Conservation (phyloP, 768 basidiomycete species). For the Russula lepida region DNA sequence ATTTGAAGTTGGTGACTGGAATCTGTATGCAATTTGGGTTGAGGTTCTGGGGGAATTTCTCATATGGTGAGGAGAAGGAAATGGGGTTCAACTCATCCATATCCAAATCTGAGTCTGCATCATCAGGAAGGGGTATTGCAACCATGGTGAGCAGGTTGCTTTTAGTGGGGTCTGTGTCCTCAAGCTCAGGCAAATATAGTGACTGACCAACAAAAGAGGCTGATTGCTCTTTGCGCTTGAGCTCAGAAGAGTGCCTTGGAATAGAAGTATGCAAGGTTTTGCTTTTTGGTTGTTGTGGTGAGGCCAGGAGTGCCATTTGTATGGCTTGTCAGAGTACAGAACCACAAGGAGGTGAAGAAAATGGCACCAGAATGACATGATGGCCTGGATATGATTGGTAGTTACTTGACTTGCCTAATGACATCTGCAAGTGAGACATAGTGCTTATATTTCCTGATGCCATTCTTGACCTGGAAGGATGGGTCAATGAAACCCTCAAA, state of each 20-base stretch:
- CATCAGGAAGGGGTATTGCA: constrained; percentile 64
- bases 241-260: constrained; percentile 15
- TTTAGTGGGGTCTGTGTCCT: constrained; percentile 34
- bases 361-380: constrained; percentile 19
- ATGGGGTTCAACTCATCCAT: constrained; percentile 49
- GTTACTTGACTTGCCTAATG: constrained; percentile 16
- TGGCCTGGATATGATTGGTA: constrained; percentile 11
- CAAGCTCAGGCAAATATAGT: constrained; percentile 31
- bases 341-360: constrained; percentile 24
- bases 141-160: constrained; percentile 57
- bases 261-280: constrained; percentile 19
- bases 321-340: constrained; percentile 27
- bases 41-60: constrained; percentile 34
- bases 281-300: constrained; percentile 22
- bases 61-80: constrained; percentile 66
- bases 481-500: constrained; percentile 18
- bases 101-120: constrained; percentile 61
- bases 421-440: constrained; percentile 19
- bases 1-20: constrained; percentile 50
- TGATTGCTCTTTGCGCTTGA: background rate
- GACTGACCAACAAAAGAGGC: constrained; percentile 5
- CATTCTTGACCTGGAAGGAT: constrained; percentile 22
- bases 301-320: constrained; percentile 30
- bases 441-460: background rate
- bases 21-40: constrained; percentile 32